phyloP scores from a whole-genome alignment of 2,329 filamentous ascomycete genomes.

The Fusarium aywerte region DNA sequence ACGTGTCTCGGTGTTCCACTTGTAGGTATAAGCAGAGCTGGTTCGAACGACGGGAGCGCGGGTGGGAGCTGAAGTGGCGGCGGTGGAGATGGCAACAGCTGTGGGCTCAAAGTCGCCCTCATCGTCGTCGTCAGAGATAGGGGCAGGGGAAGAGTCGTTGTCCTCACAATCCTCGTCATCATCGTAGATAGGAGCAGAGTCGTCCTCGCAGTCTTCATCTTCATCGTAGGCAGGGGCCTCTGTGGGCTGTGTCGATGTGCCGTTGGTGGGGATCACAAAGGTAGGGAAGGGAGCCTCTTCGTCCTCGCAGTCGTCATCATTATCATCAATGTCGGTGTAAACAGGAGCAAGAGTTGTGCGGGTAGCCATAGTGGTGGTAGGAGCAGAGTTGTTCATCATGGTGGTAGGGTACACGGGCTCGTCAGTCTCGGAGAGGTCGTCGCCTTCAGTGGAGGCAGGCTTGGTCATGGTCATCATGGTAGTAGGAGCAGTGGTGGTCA shows the following conservation, averaged over 20 bases:
- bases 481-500: constrained; percentile 14
- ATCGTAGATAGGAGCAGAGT: neutral
- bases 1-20: constrained; percentile 39
- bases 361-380: constrained; percentile 30
- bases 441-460: constrained; percentile 12
- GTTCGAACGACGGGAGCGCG: constrained; percentile 40
- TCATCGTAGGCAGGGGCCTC: neutral
- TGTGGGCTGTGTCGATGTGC: constrained; percentile 16
- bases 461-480: constrained; percentile 25
- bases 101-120: constrained; percentile 11
- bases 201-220: constrained; percentile 18
- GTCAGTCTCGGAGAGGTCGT: neutral
- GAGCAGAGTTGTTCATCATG: constrained; percentile 25
- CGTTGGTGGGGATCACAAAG: constrained; percentile 31
- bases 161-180: constrained; percentile 21
- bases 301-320: constrained; percentile 30
- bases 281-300: constrained; percentile 27
- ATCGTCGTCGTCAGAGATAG: constrained; percentile 10
- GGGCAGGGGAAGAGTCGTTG: neutral
- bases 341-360: constrained; percentile 27
- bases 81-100: neutral
- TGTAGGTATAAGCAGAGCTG: constrained; percentile 29
- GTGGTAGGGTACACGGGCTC: constrained; percentile 19
- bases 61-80: neutral
- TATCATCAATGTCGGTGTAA: constrained; percentile 21